Evolutionary conservation across 257 asterid species (phyloP), one percentile per base, ranked within the genome.

Genomic region (Ophiorrhiza pumila): DNA sequence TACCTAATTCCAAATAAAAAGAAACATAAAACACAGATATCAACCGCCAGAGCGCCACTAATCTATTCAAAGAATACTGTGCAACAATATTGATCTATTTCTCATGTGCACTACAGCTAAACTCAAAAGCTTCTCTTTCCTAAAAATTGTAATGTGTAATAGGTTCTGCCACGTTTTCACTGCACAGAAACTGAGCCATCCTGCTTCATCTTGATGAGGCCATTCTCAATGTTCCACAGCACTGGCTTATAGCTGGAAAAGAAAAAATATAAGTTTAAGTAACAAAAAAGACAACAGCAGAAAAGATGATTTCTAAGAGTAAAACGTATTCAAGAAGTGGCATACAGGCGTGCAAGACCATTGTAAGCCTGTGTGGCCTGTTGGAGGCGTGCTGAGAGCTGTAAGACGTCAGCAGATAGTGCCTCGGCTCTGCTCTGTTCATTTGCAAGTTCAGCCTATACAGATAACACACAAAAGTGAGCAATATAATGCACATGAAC

Each of bases 341-440:
- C 95, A 62, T 91, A 93, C 98, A 88, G 86, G 85, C 96, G 96
- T 14, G 90, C 69, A 66, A 93, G 93, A 74, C 85, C 80, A 56
- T 82, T 87, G 81, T 88, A 91, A 10, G 91, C 87, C 77, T 86
- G 97, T 7, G 87, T 84, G 56, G 91, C 90, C 80, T 85, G 97
- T 79, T 91, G 97, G 77, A 91, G 97, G 29, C 82, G 90, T 59
- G 89, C 90, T 52, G 97, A 85, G 82, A 93, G 93, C 85, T 82
- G 87, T 80, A 93, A 77, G 56, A 89, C 87, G 79, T 93, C 96
- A 0, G 91, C 96, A 63, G 96, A 91, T 41, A 93, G 83, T 69
- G 90, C 83, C 78, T 91, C 96, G 15, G 88, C 91, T 79, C 91
- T 91, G 85, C 92, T 88, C 85, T 89, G 96, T 74, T 93, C 97